Evolutionary conservation across 2,329 filamentous ascomycete species (phyloP), one percentile per base, ranked within the genome.

Genomic region (Exophiala calicioides): DNA sequence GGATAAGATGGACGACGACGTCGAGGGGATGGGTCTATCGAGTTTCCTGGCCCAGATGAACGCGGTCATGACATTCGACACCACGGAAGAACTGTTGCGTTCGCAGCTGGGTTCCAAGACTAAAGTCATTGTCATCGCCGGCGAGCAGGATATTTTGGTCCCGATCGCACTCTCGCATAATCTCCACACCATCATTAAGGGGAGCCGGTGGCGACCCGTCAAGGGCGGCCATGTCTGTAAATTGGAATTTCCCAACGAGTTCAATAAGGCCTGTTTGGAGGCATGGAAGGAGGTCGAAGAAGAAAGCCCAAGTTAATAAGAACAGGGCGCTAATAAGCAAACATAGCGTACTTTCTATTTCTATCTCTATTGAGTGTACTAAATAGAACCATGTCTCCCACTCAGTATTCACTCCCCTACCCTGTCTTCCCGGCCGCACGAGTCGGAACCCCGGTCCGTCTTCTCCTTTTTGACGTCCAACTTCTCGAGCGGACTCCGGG

Each of bases 201-300:
- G 35, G 2, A 38, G 35, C 24, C 9, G 21, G 35, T 38, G 35
- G 35, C 35, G 20, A 16, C 16, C 35, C 8, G 35, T 38, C 16
- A 38, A 38, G 35, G 35, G 35, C 20, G 35, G 35, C 35, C 35
- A 38, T 24, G 35, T 38, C 9, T 38, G 35, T 16, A 38, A 38
- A n/a, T 26, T 38, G 35, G 35, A 38, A 38, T 38, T 38, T 26
- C 35, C 35, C 35, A 16, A 38, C 35, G 35, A 38, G 35, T 38
- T 38, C 20, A 38, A 38, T 20, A 26, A 38, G 9, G 35, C 20
- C 21, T 38, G 35, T 38, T n/a, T 38, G 3, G 35, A 38, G n/a
- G 35, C 35, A 24, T 38, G 35, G 35, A 20, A 26, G 35, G 35
- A 38, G 20, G 35, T 38, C 13, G 35, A 26, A n/a, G 13, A 20